These are phyloP conservation scores for Zea mays DNA, from an alignment of 176 grass and related monocot species.

Conservation along the genomic window Zm-B73-REFERENCE-NAM-5.0 NC_050102.1:156373501-156374000, in stretches of 20 bases:
- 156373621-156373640: slow-evolving; percentile 61
- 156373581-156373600: slow-evolving; percentile 94
- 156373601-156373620: slow-evolving; percentile 85
- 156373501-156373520: neutral
- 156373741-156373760: slow-evolving; percentile 56
- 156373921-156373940: slow-evolving; percentile 32
- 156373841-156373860: slow-evolving; percentile 20
- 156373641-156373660: slow-evolving; percentile 8
- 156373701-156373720: slow-evolving; percentile 61
- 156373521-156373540: neutral
- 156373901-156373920: slow-evolving; percentile 16
- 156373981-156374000: slow-evolving; percentile 35
- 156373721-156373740: slow-evolving; percentile 73
- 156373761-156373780: neutral
- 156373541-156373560: slow-evolving; percentile 33
- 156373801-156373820: slow-evolving; percentile 3
- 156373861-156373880: neutral
- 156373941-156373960: slow-evolving; percentile 46
- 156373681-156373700: slow-evolving; percentile 26
- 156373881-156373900: slow-evolving; percentile 31
- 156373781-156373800: neutral
- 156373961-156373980: slow-evolving; percentile 19
- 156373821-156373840: neutral
- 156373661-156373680: slow-evolving; percentile 29
- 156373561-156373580: slow-evolving; percentile 97